A percentile compares a stretch with the other conserved stretches of the same genome.
Conservation (phyloP, 495 filamentous ascomycete genomes). For the Neurospora sp. region DNA sequence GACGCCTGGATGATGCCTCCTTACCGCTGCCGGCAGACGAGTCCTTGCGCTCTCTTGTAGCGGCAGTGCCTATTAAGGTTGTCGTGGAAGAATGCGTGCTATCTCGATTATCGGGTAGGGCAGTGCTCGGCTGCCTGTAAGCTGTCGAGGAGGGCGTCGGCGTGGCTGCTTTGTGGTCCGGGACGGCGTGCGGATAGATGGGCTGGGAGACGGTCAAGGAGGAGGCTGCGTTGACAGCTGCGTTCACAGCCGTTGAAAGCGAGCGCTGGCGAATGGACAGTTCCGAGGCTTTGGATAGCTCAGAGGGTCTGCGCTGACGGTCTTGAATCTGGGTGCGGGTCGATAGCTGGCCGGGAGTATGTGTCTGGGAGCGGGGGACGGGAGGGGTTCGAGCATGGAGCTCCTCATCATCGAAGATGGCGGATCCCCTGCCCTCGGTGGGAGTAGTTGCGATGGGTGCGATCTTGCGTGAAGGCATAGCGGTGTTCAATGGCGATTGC, state of each 20-base stretch:
- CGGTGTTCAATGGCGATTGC: conserved; percentile 21
- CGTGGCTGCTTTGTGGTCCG: conserved; percentile 17
- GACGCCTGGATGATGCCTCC: conserved; percentile 17
- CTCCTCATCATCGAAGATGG: conserved; percentile 13
- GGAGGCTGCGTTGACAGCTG: conserved; percentile 20
- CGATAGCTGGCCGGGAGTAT: conserved; percentile 45
- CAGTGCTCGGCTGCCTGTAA: conserved; percentile 11
- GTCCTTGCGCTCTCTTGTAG: conserved; percentile 27
- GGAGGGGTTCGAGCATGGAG: conserved; percentile 22
- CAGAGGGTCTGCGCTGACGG: conserved; percentile 34
- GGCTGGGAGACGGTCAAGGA: conserved; percentile 12
- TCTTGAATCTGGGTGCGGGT: conserved; percentile 32
- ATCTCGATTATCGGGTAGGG: conserved; percentile 9
- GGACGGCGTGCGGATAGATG: conserved; percentile 13
- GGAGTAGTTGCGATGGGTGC: conserved; percentile 5
- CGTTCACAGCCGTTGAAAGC: conserved; percentile 26
- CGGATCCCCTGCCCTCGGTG: conserved; percentile 11
- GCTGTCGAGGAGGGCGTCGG: conserved; percentile 17
- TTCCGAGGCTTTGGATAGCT: conserved; percentile 35
- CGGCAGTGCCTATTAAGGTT: background rate
- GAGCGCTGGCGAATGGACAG: conserved; percentile 39
- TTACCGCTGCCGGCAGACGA: conserved; percentile 30
- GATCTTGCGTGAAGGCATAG: conserved; percentile 36
- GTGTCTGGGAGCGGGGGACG: conserved; percentile 29
- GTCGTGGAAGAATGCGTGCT: background rate